Evolutionary conservation across 2,329 filamentous ascomycete genomes (phyloP).

Genomic region (Xylaria sp.): DNA sequence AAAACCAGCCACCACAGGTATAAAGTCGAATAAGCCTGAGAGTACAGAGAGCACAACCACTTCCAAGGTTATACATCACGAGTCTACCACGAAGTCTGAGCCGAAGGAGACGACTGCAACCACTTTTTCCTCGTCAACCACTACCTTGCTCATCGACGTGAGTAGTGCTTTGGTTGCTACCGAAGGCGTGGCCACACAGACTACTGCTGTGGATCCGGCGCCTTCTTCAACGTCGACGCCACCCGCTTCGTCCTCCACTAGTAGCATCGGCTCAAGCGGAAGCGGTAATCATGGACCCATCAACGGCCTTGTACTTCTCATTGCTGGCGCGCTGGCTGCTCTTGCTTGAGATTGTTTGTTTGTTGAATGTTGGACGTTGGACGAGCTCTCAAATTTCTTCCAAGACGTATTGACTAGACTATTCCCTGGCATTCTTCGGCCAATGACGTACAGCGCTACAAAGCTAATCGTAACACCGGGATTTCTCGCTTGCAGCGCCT

Average conservation of each 20-base stretch:
- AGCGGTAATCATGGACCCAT: constrained; percentile 14
- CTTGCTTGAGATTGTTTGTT: constrained; percentile 10
- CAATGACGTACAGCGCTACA: background rate
- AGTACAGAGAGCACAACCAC: constrained; percentile 22
- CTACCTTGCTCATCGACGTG: constrained; percentile 13
- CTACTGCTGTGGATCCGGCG: constrained; percentile 4
- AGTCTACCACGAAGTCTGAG: constrained; percentile 15
- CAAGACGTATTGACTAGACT: background rate
- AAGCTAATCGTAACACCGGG: background rate
- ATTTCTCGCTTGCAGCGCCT: background rate
- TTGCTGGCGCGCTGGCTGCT: constrained; percentile 30
- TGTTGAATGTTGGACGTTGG: background rate
- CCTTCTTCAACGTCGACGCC: constrained; percentile 13
- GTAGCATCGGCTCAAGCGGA: constrained; percentile 10
- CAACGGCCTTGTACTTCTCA: constrained; percentile 23
- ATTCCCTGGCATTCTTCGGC: background rate
- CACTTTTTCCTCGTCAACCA: background rate
- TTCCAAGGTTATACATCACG: background rate
- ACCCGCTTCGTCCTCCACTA: constrained; percentile 12
- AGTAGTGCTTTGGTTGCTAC: constrained; percentile 7
- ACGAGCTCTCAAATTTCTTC: background rate
- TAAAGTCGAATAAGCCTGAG: constrained; percentile 18
- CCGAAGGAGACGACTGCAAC: constrained; percentile 13
- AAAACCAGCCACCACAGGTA: constrained; percentile 5
- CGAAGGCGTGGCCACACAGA: constrained; percentile 1